These are phyloP conservation scores for Aspergillus glaucus DNA, from an alignment of 2,329 filamentous ascomycete genomes.

Conservation along the genomic window DNA sequence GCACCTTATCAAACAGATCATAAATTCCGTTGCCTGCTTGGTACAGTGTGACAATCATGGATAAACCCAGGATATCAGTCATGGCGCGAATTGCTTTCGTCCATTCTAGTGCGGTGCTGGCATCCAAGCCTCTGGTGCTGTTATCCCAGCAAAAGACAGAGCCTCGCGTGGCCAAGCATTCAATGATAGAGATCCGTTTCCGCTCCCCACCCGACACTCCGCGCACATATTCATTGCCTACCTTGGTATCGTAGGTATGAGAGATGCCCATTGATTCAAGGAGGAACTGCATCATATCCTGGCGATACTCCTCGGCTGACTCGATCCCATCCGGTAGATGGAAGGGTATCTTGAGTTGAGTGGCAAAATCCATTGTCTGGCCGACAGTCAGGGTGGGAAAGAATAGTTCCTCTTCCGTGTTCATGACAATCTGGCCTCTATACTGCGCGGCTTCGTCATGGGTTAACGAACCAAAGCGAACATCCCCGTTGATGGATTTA, in stretches of 20 bases:
- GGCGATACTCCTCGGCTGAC: too few relatives aligned
- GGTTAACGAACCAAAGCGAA: slow-evolving; percentile 48
- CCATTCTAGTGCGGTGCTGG: slow-evolving; percentile 58
- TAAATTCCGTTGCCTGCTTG: slow-evolving; percentile 67
- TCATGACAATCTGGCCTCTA: slow-evolving; percentile 53
- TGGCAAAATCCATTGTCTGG: slow-evolving; percentile 50
- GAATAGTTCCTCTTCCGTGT: slow-evolving; percentile 48
- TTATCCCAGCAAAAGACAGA: slow-evolving; percentile 63
- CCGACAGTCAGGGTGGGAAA: slow-evolving; percentile 48
- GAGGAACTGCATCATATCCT: too few relatives aligned
- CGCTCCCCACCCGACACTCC: slow-evolving; percentile 64
- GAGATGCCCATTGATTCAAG: too few relatives aligned
- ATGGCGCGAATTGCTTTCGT: slow-evolving; percentile 56
- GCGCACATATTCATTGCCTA: slow-evolving; percentile 58
- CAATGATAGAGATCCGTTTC: slow-evolving; percentile 64
- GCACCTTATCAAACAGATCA: slow-evolving; percentile 63
- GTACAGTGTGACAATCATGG: slow-evolving; percentile 60
- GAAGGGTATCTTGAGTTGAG: slow-evolving; percentile 51
- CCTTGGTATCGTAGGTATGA: too few relatives aligned
- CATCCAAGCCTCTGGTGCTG: slow-evolving; percentile 59
- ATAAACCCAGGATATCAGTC: slow-evolving; percentile 56
- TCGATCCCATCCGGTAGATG: slow-evolving; percentile 51
- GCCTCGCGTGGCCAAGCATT: slow-evolving; percentile 53
- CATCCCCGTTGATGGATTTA: slow-evolving; percentile 51
- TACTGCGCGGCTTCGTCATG: slow-evolving; percentile 42